phyloP scores from a whole-genome alignment of 176 grass and related monocot genomes.

The Hsuehochloa calcarea region DNA sequence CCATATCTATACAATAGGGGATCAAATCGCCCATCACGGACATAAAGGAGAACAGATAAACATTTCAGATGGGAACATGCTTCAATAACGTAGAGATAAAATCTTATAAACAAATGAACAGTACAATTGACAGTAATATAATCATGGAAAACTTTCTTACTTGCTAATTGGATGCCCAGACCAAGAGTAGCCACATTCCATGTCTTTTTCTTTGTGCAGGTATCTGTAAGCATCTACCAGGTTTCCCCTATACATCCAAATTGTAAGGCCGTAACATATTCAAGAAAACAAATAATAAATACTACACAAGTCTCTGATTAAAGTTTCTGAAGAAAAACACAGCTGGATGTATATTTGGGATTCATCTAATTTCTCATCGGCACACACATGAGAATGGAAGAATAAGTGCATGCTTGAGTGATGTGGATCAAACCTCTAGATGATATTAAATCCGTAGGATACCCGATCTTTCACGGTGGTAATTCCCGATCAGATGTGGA shows the following conservation, averaged over 20 bases:
- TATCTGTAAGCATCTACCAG: constrained; percentile 91
- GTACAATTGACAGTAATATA: neutral
- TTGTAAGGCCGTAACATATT: constrained; percentile 20
- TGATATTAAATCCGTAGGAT: no score
- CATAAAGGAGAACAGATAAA: constrained; percentile 4
- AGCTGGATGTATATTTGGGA: no score
- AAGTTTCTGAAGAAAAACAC: no score
- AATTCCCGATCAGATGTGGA: no score
- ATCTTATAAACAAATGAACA: constrained; percentile 5
- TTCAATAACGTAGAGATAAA: neutral
- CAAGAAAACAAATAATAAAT: constrained; percentile 19
- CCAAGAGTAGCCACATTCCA: constrained; percentile 84
- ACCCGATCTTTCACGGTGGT: no score
- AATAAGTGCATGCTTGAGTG: no score
- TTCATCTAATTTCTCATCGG: no score
- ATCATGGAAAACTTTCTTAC: constrained; percentile 50
- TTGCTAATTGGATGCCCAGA: constrained; percentile 92
- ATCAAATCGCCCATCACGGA: constrained; percentile 3
- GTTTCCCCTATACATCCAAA: constrained; percentile 68
- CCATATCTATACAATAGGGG: neutral
- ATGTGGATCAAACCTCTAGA: no score
- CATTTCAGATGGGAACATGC: constrained; percentile 1
- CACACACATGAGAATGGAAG: no score
- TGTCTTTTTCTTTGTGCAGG: constrained; percentile 89
- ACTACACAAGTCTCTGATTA: neutral